Evolutionary conservation across 1,139 yeast genomes (phyloP), one percentile per base, ranked within the genome.

Genomic region (Kurtzmaniella natalensis): DNA sequence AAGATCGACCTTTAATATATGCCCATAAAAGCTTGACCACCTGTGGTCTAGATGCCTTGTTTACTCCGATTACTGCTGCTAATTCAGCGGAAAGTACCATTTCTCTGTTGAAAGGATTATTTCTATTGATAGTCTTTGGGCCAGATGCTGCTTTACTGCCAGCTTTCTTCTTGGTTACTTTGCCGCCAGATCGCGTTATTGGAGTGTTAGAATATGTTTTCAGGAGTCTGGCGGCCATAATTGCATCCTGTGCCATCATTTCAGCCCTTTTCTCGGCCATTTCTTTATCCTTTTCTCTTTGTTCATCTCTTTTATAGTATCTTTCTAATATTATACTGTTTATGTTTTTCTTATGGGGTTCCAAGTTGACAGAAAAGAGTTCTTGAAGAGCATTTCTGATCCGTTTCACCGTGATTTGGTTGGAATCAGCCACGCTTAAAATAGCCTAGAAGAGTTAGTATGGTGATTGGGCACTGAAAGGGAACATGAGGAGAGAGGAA

Each of bases 11-110:
- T 49, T 80, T 82, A 43, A 86, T 83, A 52, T 86, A 78, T 9
- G 66, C 73, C 95, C 95, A 86, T 15, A 85, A 59, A 31, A 59
- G 61, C 45, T 83, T 82, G 21, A 83, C 89, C 18, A 81, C 80
- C 49, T 81, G 81, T 0, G 94, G 81, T 45, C 95, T 61, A 2
- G 86, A 71, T 36, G 72, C 51, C 37, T 57, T 48, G 4, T 53
- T 54, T n/a, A 48, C 56, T 0, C 65, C 76, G 7, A 65, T 45
- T 7, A 84, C 55, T 4, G 50, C 61, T 28, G 67, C 63, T 25
- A 85, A 64, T 30, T 70, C 72, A 4, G 70, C 64, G 16, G 84
- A 76, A 22, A 82, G 53, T 5, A 55, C 55, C 58, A 65, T 53
- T 18, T 61, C 67, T 28, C 55, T 55, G 39, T 59, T 59, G 46